Evolutionary conservation across 2,329 filamentous ascomycete species (phyloP).

Genomic region (Arthrobotrys entomopaga): DNA sequence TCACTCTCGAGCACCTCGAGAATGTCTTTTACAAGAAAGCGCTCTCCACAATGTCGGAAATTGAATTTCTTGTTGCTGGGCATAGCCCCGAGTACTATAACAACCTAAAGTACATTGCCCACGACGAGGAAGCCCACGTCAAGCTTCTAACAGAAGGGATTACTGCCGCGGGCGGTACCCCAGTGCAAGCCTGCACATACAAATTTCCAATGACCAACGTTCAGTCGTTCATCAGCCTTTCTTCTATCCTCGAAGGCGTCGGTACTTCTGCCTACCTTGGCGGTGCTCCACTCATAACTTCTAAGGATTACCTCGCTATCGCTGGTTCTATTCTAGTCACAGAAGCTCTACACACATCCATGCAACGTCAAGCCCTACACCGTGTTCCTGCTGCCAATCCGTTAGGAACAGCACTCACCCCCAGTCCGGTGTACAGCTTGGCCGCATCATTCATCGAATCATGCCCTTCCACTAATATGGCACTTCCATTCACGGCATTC

Average conservation of each 20-base stretch:
- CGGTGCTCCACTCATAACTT: constrained; percentile 70
- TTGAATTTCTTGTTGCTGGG: constrained; percentile 68
- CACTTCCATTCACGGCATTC: constrained; percentile 72
- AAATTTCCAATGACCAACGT: constrained; percentile 66
- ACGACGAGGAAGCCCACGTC: constrained; percentile 71
- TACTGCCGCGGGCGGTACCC: constrained; percentile 64
- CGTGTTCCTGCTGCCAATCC: constrained; percentile 69
- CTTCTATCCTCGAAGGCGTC: constrained; percentile 69
- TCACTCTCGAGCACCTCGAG: constrained; percentile 68
- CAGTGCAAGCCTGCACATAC: constrained; percentile 70
- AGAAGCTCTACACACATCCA: constrained; percentile 73
- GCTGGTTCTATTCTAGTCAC: constrained; percentile 73
- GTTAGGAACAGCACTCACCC: constrained; percentile 70
- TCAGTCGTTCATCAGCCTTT: constrained; percentile 67
- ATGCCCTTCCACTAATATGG: constrained; percentile 68
- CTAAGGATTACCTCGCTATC: constrained; percentile 70
- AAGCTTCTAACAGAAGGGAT: constrained; percentile 67
- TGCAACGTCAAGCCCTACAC: constrained; percentile 67
- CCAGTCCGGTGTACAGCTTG: constrained; percentile 72
- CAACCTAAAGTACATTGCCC: constrained; percentile 69
- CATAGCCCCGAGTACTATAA: constrained; percentile 68
- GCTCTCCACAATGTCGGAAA: constrained; percentile 68
- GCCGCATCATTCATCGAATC: constrained; percentile 71
- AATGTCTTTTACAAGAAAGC: constrained; percentile 72
- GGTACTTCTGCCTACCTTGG: constrained; percentile 72